Evolutionary conservation across 1,139 yeast genomes (phyloP).

Genomic region (Groenewaldozyma auringiensis): DNA sequence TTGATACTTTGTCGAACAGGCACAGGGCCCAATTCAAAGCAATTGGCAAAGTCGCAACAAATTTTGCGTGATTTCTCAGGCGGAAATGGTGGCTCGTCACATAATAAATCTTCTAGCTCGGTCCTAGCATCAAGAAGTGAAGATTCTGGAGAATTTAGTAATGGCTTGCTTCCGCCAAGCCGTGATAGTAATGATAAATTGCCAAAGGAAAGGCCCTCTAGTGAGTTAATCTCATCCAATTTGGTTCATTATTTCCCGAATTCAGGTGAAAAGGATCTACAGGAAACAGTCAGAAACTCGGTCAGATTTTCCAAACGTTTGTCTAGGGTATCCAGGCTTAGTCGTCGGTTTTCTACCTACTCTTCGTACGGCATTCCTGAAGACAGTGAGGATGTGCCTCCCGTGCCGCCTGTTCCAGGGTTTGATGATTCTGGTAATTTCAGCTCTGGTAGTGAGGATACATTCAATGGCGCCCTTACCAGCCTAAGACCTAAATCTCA

Average conservation of each 20-base stretch:
- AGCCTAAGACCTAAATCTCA: background rate
- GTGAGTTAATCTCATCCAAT: slow-evolving; percentile 84
- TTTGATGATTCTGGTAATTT: slow-evolving; percentile 6
- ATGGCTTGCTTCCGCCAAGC: slow-evolving; percentile 10
- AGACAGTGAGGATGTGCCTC: slow-evolving; percentile 27
- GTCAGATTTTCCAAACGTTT: slow-evolving; percentile 66
- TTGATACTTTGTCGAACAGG: slow-evolving; percentile 60
- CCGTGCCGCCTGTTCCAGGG: slow-evolving; percentile 26
- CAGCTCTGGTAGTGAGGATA: background rate
- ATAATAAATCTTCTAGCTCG: slow-evolving; percentile 4
- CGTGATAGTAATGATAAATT: slow-evolving; percentile 8
- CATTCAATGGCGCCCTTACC: background rate
- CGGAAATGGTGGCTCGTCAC: slow-evolving; percentile 1
- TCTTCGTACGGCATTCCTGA: slow-evolving; percentile 23
- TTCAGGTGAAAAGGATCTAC: slow-evolving; percentile 62
- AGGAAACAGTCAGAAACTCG: slow-evolving; percentile 76
- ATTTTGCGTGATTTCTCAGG: slow-evolving; percentile 21
- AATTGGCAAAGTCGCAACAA: slow-evolving; percentile 55
- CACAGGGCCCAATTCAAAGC: slow-evolving; percentile 58
- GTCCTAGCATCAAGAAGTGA: slow-evolving; percentile 1
- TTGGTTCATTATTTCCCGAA: slow-evolving; percentile 89
- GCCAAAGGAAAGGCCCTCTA: slow-evolving; percentile 70
- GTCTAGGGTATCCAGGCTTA: slow-evolving; percentile 33
- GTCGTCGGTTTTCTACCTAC: slow-evolving; percentile 29
- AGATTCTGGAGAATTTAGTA: slow-evolving; percentile 9